Evolutionary conservation across 306 rosid species (phyloP).

Genomic region (Cicer judaicum): DNA sequence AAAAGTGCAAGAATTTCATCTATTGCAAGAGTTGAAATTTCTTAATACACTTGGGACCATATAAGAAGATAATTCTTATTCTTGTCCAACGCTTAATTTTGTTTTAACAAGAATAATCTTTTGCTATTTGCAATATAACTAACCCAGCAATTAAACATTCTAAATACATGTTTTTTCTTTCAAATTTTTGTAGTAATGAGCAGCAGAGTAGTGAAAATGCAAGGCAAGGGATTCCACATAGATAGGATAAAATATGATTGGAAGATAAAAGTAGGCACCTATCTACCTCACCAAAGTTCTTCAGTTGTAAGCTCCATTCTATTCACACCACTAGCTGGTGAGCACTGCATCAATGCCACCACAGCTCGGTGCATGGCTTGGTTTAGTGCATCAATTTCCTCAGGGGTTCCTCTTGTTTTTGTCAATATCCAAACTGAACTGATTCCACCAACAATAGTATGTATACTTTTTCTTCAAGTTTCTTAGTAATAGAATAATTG

Average conservation of each 20-base stretch:
- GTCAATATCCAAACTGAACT: conserved; percentile 81
- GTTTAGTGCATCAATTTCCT: conserved; percentile 75
- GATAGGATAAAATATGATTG: conserved; percentile 68
- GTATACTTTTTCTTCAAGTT: background rate
- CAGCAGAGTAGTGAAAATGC: conserved; percentile 46
- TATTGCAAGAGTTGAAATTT: no score
- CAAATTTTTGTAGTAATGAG: conserved; percentile 60
- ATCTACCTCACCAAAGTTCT: conserved; percentile 62
- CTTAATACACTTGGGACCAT: no score
- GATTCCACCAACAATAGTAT: conserved; percentile 46
- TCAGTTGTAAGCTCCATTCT: conserved; percentile 68
- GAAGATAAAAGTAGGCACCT: conserved; percentile 58
- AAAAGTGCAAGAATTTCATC: no score
- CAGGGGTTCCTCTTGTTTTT: conserved; percentile 76
- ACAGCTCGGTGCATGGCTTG: conserved; percentile 80
- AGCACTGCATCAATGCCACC: conserved; percentile 56
- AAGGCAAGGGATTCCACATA: conserved; percentile 51
- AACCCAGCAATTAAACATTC: background rate
- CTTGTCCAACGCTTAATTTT: no score
- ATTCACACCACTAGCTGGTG: conserved; percentile 58
- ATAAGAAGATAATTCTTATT: no score
- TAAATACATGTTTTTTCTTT: background rate
- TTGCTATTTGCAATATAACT: background rate
- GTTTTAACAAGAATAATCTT: no score
- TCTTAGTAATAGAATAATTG: background rate